A percentile compares a stretch with the other conserved stretches of the same genome.
phyloP scores from a whole-genome alignment of 176 grass and related monocot genomes.

The Oryza longistaminata region DNA sequence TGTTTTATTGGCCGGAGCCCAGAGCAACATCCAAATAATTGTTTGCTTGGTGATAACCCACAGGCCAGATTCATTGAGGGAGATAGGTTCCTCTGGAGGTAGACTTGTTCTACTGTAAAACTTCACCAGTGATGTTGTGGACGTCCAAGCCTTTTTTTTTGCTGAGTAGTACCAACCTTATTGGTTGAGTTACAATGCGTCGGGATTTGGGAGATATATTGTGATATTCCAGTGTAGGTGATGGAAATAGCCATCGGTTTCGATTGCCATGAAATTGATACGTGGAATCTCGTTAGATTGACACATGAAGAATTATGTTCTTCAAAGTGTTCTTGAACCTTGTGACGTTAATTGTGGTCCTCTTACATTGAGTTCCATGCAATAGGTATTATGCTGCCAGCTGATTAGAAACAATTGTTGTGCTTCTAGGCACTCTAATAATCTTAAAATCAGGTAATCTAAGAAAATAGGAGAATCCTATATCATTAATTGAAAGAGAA shows the following conservation, averaged over 20 bases:
- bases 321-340: neutral
- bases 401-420: neutral
- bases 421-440: neutral
- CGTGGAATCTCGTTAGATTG: neutral
- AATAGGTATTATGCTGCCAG: neutral
- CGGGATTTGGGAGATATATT: neutral
- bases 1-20: constrained; percentile 19
- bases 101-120: neutral
- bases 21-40: neutral
- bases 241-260: neutral
- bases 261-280: neutral
- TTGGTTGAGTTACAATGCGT: neutral
- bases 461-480: neutral
- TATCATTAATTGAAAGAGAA: neutral
- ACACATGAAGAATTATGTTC: neutral
- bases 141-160: neutral
- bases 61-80: neutral
- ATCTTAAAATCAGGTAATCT: neutral
- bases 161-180: neutral
- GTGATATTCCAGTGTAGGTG: neutral
- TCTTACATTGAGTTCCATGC: neutral
- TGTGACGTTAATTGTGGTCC: neutral
- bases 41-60: neutral
- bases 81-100: neutral
- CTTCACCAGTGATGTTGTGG: neutral